Conservation (phyloP, 1,284 basidiomycete species). For the Cutaneotrichosporon daszewskae region DNA sequence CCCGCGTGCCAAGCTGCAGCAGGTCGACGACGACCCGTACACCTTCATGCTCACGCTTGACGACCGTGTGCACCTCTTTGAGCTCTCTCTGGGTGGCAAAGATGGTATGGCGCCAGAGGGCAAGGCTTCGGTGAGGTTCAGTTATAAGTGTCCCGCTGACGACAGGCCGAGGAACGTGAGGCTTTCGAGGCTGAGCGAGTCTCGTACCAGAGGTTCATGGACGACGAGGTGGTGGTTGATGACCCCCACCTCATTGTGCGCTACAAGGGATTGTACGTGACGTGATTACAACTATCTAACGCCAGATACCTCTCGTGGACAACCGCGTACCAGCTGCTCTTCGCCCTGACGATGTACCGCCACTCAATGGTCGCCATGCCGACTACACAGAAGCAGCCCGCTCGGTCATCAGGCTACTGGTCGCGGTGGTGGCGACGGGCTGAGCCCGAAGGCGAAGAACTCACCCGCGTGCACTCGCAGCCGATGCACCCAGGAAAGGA, state of each 20-base stretch:
- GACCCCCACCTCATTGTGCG: conserved; percentile 51
- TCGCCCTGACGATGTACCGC: conserved; percentile 51
- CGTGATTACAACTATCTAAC: background rate
- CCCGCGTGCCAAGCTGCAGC: conserved; percentile 32
- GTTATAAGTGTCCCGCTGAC: background rate
- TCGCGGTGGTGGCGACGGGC: conserved; percentile 42
- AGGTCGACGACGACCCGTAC: conserved; percentile 49
- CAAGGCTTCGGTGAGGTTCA: conserved; percentile 18
- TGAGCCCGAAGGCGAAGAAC: conserved; percentile 8
- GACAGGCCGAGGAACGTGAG: conserved; percentile 29
- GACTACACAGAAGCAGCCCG: conserved; percentile 4
- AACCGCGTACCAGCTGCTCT: conserved; percentile 50
- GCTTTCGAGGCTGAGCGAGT: conserved; percentile 49
- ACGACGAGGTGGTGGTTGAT: conserved; percentile 50
- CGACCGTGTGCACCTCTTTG: conserved; percentile 48
- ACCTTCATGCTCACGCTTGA: conserved; percentile 50
- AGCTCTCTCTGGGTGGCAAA: conserved; percentile 47
- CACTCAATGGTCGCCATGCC: conserved; percentile 20
- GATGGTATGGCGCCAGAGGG: conserved; percentile 32
- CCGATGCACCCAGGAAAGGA: too few species aligned
- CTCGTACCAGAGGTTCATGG: conserved; percentile 52
- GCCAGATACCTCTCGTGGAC: conserved; percentile 52
- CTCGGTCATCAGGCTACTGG: conserved; percentile 38
- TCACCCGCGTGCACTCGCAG: conserved; percentile 1
- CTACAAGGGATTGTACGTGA: conserved; percentile 44